A percentile compares a stretch with the other conserved stretches of the same genome.
Conservation (phyloP, 164 flowering plant genomes). For the Umbellularia californica region DNA sequence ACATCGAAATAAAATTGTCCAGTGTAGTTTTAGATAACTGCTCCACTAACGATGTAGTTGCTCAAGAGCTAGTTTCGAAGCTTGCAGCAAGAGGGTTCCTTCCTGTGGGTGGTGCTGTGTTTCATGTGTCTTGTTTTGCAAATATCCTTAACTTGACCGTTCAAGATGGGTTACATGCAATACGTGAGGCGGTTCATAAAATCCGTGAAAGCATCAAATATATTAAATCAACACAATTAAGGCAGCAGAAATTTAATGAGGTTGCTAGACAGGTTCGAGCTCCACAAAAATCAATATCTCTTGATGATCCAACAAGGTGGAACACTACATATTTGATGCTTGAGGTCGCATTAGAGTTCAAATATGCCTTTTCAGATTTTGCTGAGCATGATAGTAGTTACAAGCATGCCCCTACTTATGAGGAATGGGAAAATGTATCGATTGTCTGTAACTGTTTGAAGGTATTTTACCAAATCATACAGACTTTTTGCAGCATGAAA, state of each 20-base stretch:
- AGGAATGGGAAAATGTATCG: slow-evolving; percentile 73
- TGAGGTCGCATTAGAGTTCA: slow-evolving; percentile 49
- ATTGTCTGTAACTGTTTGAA: slow-evolving; percentile 54
- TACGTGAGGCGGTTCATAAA: slow-evolving; percentile 23
- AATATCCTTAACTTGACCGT: slow-evolving; percentile 31
- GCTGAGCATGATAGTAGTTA: slow-evolving; percentile 42
- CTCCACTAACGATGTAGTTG: slow-evolving; percentile 34
- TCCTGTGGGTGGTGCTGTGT: slow-evolving; percentile 40
- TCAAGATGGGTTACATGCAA: slow-evolving; percentile 49
- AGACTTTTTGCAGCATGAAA: slow-evolving; percentile 32
- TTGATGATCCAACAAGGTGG: slow-evolving; percentile 54
- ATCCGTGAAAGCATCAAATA: slow-evolving; percentile 53
- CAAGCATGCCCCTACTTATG: slow-evolving; percentile 38
- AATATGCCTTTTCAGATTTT: slow-evolving; percentile 42
- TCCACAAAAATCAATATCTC: slow-evolving; percentile 32
- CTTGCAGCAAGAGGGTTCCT: background rate
- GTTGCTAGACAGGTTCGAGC: slow-evolving; percentile 43
- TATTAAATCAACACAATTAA: slow-evolving; percentile 49
- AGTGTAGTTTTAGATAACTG: slow-evolving; percentile 55
- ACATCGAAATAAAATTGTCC: slow-evolving; percentile 54
- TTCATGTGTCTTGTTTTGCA: slow-evolving; percentile 55
- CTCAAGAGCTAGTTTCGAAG: background rate
- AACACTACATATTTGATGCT: slow-evolving; percentile 64
- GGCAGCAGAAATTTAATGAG: slow-evolving; percentile 48
- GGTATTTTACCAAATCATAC: slow-evolving; percentile 55